phyloP scores from a whole-genome alignment of 345 rosid species.

The Eucalyptus cloeziana region DNA sequence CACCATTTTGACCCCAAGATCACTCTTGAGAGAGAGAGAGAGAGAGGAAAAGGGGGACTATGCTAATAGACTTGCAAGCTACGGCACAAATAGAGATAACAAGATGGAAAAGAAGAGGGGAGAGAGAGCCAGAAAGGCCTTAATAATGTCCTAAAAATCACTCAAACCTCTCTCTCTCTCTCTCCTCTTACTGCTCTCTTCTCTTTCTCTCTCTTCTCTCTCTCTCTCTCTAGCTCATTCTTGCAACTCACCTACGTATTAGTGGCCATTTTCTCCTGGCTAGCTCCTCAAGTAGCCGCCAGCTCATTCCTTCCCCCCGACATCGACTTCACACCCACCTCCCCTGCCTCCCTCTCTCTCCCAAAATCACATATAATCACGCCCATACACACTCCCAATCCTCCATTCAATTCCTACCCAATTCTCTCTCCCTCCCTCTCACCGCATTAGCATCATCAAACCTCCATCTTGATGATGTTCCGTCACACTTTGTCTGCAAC shows the following conservation, averaged over 20 bases:
- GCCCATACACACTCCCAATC: background rate
- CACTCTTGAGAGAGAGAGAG: background rate
- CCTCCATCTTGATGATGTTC: background rate
- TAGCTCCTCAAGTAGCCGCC: conserved; percentile 23
- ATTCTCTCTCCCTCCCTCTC: background rate
- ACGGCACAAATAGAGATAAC: background rate
- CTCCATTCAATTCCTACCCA: background rate
- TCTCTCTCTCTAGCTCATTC: background rate
- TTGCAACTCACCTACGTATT: background rate
- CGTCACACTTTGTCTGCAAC: background rate
- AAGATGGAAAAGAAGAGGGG: background rate
- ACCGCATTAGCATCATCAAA: background rate
- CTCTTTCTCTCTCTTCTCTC: background rate
- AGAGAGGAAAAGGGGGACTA: background rate
- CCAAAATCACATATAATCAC: background rate
- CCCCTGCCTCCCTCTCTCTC: background rate
- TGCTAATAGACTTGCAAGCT: background rate
- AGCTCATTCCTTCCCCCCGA: conserved; percentile 32
- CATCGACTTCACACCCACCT: conserved; percentile 33
- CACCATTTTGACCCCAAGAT: background rate
- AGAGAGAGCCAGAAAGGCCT: background rate
- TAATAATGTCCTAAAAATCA: background rate
- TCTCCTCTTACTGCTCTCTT: too few relatives aligned
- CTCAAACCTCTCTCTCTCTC: too few relatives aligned
- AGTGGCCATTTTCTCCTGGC: background rate